phyloP scores from a whole-genome alignment of 2,329 filamentous ascomycete genomes.

The Diaporthe sp. region DNA sequence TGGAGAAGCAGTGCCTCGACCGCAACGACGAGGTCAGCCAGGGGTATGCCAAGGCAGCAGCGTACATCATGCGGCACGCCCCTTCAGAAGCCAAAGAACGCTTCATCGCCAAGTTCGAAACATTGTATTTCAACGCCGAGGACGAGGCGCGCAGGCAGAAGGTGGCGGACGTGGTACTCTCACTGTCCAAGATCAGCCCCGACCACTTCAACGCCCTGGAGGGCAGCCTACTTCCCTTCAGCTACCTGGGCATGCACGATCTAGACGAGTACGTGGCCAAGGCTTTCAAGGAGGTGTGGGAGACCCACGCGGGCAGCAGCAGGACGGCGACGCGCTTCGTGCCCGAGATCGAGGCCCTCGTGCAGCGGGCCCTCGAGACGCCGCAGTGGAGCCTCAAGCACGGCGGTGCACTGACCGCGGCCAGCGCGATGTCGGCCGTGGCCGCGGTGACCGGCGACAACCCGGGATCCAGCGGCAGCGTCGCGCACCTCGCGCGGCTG shows the following conservation, averaged over 20 bases:
- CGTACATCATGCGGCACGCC: conserved; percentile 81
- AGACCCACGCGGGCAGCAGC: conserved; percentile 88
- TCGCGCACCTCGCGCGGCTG: conserved; percentile 71
- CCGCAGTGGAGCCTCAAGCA: conserved; percentile 93
- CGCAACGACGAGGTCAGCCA: conserved; percentile 94
- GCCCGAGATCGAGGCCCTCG: conserved; percentile 81
- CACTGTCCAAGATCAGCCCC: conserved; percentile 87
- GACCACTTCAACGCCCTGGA: conserved; percentile 89
- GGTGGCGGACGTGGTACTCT: conserved; percentile 85
- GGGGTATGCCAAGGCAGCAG: conserved; percentile 87
- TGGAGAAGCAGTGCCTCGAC: conserved; percentile 88
- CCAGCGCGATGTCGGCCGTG: conserved; percentile 78
- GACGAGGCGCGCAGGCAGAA: conserved; percentile 82
- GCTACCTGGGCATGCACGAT: conserved; percentile 91
- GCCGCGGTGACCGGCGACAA: conserved; percentile 71
- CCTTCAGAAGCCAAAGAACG: conserved; percentile 63
- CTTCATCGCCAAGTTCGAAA: conserved; percentile 69
- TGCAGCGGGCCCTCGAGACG: conserved; percentile 78
- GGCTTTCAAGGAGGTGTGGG: conserved; percentile 89
- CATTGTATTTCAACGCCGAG: conserved; percentile 85
- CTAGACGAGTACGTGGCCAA: conserved; percentile 83
- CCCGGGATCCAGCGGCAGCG: conserved; percentile 69
- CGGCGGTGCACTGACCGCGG: conserved; percentile 84
- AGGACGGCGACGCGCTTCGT: conserved; percentile 88
- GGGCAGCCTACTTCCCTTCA: conserved; percentile 82